Evolutionary conservation across 495 filamentous ascomycete genomes (phyloP).

Genomic region (Polyplosphaeria fusca): DNA sequence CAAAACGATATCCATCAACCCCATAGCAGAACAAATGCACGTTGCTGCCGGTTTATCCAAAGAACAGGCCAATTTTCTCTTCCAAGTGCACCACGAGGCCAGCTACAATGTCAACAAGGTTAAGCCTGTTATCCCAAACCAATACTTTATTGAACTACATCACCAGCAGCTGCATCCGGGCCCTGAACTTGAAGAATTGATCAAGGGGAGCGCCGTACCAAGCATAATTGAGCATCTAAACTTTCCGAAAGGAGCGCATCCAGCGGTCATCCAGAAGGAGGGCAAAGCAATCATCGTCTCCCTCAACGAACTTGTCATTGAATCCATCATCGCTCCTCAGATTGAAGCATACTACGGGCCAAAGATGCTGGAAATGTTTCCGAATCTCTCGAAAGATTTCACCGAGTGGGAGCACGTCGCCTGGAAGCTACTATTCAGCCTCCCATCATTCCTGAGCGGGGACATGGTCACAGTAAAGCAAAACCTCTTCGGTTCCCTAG

Average conservation of each 20-base stretch:
- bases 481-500: neutral
- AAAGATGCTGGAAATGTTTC: neutral
- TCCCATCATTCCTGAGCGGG: neutral
- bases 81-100: no score
- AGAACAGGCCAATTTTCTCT: neutral
- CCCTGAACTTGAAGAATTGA: neutral
- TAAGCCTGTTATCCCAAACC: no score
- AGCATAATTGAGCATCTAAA: neutral
- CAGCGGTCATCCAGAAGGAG: neutral
- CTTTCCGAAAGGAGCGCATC: neutral
- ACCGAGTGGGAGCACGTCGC: slow-evolving; percentile 2
- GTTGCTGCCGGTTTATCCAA: neutral
- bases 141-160: neutral
- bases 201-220: neutral
- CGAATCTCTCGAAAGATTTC: neutral
- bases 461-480: slow-evolving; percentile 11
- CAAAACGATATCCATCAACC: slow-evolving; percentile 1
- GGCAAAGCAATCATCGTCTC: neutral
- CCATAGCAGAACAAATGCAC: slow-evolving; percentile 1
- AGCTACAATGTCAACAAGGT: no score
- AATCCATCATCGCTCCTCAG: neutral
- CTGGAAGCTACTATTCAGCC: slow-evolving; percentile 9
- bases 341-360: neutral
- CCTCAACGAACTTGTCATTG: neutral
- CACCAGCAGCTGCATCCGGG: neutral